Evolutionary conservation across 2,329 filamentous ascomycete species (phyloP), one percentile per base, ranked within the genome.

Genomic region (Iodosphaeria phyllophila): DNA sequence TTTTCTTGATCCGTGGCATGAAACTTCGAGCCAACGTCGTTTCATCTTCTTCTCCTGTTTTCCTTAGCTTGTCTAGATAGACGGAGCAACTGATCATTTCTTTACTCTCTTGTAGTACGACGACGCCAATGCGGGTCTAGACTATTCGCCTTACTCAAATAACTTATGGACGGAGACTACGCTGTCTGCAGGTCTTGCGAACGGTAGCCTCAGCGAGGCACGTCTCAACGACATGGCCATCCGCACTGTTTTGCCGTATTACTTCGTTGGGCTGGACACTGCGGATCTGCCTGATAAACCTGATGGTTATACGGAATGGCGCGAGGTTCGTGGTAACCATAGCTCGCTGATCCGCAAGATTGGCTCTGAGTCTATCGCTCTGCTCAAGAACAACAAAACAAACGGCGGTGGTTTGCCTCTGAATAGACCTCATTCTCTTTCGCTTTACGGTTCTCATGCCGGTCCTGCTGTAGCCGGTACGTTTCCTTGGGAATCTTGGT

Each of bases 401-500:
- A 48, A 48, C 6, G 51, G 48, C 24, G 54, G 54, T 13, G 54
- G 52, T n/a, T 48, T 76, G n/a, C 70, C 70, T 2, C 48, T 74
- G 29, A 65, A 54, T 33, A 50, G 56, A 19, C 28, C 31, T 3
- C 19, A 21, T 3, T 32, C 34, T 8, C 35, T 61, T 67, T 40
- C 56, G 46, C 27, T 56, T 53, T 32, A 59, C 59, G 24, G 61
- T 47, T 16, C 50, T 60, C 34, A 64, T 72, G 71, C 71, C 10
- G 58, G 61, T 16, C 68, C 74, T 39, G 58, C 64, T 13, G 59
- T 60, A 16, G 61, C 64, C 13, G 69, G 69, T n/a, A n/a, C n/a
- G n/a, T n/a, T n/a, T n/a, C n/a, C n/a, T n/a, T n/a, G n/a, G n/a
- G n/a, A n/a, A n/a, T n/a, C n/a, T n/a, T n/a, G n/a, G n/a, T n/a